Conservation (phyloP, 495 filamentous ascomycete species). For the Baudoinia panamericana region DNA sequence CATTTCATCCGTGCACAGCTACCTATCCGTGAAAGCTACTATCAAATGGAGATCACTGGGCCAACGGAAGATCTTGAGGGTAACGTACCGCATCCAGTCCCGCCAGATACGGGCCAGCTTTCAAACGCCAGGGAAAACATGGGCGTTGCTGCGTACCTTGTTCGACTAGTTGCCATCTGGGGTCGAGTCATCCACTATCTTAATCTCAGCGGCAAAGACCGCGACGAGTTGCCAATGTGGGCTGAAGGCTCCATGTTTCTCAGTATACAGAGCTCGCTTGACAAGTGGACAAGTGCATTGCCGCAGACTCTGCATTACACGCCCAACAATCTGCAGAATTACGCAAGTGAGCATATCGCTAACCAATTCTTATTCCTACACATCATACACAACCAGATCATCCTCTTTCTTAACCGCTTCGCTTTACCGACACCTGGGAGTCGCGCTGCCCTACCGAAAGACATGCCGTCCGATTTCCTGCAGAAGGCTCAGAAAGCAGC, state of each 20-base stretch:
- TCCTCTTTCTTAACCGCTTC: slow-evolving; percentile 81
- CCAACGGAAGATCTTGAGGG: slow-evolving; percentile 77
- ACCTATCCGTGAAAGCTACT: slow-evolving; percentile 79
- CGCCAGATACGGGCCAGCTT: slow-evolving; percentile 48
- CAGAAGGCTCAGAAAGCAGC: slow-evolving; percentile 61
- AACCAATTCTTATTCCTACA: slow-evolving; percentile 95
- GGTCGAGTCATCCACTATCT: slow-evolving; percentile 80
- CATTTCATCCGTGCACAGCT: slow-evolving; percentile 79
- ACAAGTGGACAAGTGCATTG: slow-evolving; percentile 54
- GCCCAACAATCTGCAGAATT: slow-evolving; percentile 68
- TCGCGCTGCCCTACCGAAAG: slow-evolving; percentile 42
- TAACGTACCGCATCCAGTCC: slow-evolving; percentile 50
- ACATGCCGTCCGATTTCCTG: slow-evolving; percentile 70
- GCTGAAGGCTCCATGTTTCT: slow-evolving; percentile 62
- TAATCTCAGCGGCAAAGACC: slow-evolving; percentile 79
- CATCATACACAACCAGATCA: slow-evolving; percentile 75
- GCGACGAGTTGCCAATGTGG: slow-evolving; percentile 59
- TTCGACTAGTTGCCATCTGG: slow-evolving; percentile 76
- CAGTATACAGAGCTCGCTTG: slow-evolving; percentile 54
- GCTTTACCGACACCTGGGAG: slow-evolving; percentile 62
- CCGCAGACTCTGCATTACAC: slow-evolving; percentile 60
- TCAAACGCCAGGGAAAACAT: slow-evolving; percentile 68
- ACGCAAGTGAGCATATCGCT: slow-evolving; percentile 69
- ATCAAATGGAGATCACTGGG: slow-evolving; percentile 80
- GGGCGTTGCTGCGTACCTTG: slow-evolving; percentile 87